phyloP scores from a whole-genome alignment of 176 grass and related monocot genomes.

The Zoysia pacifica region DNA sequence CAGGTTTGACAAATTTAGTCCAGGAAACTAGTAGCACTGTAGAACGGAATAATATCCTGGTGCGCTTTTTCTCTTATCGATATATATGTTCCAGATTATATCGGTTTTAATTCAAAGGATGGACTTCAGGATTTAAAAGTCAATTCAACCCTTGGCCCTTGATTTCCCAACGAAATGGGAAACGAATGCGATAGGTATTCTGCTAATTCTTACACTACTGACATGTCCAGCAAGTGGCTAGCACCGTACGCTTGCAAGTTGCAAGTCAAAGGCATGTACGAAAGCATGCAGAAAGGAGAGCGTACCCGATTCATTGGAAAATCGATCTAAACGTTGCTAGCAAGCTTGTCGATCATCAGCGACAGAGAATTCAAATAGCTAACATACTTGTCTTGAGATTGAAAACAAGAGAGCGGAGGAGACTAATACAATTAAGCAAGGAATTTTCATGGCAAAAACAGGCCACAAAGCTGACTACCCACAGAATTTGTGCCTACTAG shows the following conservation, averaged over 20 bases:
- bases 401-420: background rate
- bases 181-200: constrained; percentile 24
- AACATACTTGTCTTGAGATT: constrained; percentile 21
- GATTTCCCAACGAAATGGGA: constrained; percentile 39
- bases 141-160: constrained; percentile 39
- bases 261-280: constrained; percentile 25
- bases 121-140: constrained; percentile 35
- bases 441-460: background rate
- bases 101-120: constrained; percentile 21
- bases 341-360: background rate
- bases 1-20: constrained; percentile 36
- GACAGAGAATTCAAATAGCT: constrained; percentile 31
- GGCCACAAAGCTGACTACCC: background rate
- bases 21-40: constrained; percentile 2
- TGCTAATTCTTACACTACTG: constrained; percentile 5
- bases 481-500: constrained; percentile 5
- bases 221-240: background rate
- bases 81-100: background rate
- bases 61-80: background rate
- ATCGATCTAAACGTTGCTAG: background rate
- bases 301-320: constrained; percentile 4
- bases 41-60: background rate
- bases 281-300: constrained; percentile 34
- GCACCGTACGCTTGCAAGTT: background rate
- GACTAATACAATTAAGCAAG: background rate